Evolutionary conservation across 176 grass and related monocot species (phyloP).

Genomic region (Phragmites australis): DNA sequence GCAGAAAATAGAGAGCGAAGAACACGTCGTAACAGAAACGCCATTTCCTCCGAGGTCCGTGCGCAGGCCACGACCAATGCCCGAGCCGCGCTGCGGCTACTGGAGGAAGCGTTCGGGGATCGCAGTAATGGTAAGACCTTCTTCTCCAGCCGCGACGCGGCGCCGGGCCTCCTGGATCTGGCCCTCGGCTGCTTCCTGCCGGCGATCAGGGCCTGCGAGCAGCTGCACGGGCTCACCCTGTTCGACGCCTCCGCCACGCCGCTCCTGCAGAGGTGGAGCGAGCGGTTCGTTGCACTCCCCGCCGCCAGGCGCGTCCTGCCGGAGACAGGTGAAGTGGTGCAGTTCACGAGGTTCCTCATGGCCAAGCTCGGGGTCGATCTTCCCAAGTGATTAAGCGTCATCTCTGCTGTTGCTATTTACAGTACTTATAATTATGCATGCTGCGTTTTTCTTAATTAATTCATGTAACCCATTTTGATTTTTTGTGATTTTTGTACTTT

Average conservation of each 20-base stretch:
- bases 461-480: too few relatives aligned
- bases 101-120: constrained; percentile 25
- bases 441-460: too few relatives aligned
- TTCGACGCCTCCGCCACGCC: constrained; percentile 27
- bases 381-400: not conserved
- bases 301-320: constrained; percentile 23
- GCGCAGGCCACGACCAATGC: not conserved
- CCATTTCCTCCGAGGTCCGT: constrained; percentile 14
- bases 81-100: constrained; percentile 9
- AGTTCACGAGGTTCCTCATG: constrained; percentile 49
- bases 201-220: constrained; percentile 50
- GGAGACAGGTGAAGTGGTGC: constrained; percentile 40
- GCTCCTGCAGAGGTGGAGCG: constrained; percentile 31
- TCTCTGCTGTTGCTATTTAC: not conserved
- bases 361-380: constrained; percentile 16
- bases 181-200: constrained; percentile 49
- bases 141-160: constrained; percentile 28
- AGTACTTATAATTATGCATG: too few relatives aligned
- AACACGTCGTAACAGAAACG: too few relatives aligned
- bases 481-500: too few relatives aligned
- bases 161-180: constrained; percentile 43
- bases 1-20: too few relatives aligned
- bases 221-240: constrained; percentile 19
- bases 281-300: not conserved
- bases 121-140: not conserved